Base-by-base conservation (phyloP, 2,329 filamentous ascomycete genomes). In the Aspergillus bombycis region DNA sequence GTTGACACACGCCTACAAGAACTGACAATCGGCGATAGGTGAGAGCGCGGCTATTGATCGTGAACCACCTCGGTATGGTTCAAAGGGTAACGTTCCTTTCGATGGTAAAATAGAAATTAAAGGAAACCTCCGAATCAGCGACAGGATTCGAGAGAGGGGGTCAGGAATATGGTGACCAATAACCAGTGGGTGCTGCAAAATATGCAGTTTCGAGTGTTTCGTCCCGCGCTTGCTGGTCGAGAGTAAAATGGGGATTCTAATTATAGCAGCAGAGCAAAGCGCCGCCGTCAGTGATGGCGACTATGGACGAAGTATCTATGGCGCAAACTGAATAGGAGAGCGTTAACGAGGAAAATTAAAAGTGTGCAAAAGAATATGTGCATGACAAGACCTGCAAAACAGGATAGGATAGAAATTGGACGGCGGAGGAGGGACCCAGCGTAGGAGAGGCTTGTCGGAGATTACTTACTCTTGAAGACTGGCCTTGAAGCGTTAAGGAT, bases 241-340 rank as follows among this genome's bases (percentile, higher is more conserved):
- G 54, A 34, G 56, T 41, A 53, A 68, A 60, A 60, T 65, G 63
- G 61, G 64, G 65, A 67, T 75, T 69, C 74, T 77, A 77, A 77
- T 73, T 75, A 74, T 77, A 77, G 74, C 72, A 73, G 69, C 71
- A 57, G 53, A 54, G 59, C 60, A 66, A 65, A 65, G 66, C 57
- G 65, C 69, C 63, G 71, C 63, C 69, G 71, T 72, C 67, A 72
- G 68, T 71, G 69, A 72, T 59, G 60, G 48, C 61, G 64, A 64
- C 60, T 60, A 65, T 61, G 60, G 63, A 65, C 58, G 23, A 55
- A 55, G n/a, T 14, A 55, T 12, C 36, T 36, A 12, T 55, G 52
- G 52, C 52, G 52, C 52, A 55, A 55, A 26, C 32, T 55, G 32
- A n/a, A 23, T 23, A 16, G 10, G 32, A 23, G 14, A 26, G 32